A percentile compares a stretch with the other conserved stretches of the same genome.
Evolutionary conservation across 202 grass and related monocot species (phyloP).

Genomic region (Digitaria exilis): DNA sequence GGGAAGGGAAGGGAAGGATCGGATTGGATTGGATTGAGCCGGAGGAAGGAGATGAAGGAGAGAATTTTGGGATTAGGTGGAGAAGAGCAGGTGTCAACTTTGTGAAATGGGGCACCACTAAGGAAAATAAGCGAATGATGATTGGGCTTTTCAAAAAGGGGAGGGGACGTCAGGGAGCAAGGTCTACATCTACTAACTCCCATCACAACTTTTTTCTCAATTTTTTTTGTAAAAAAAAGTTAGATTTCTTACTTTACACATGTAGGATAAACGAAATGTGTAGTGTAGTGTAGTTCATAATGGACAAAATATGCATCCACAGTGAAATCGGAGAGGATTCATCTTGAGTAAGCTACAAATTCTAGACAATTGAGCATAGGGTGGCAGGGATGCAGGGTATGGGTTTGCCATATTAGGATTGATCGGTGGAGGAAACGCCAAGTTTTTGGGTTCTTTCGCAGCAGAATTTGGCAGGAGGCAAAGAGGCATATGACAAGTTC

Average conservation of each 20-base stretch:
- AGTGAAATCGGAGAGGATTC: neutral
- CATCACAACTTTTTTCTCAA: neutral
- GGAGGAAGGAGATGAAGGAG: neutral
- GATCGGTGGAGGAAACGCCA: neutral
- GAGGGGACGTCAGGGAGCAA: neutral
- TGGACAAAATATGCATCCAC: neutral
- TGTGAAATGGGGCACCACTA: conserved; percentile 32
- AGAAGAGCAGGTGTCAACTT: conserved; percentile 29
- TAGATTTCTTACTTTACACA: neutral
- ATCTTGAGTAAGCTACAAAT: too few species aligned
- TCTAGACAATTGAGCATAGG: neutral
- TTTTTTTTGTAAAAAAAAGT: neutral
- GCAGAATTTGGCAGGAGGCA: neutral
- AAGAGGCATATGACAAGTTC: neutral
- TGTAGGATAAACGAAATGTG: neutral
- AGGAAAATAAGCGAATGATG: neutral
- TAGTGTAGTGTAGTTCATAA: neutral
- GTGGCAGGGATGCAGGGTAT: neutral
- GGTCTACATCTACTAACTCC: neutral
- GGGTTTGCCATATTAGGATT: neutral
- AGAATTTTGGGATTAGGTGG: neutral
- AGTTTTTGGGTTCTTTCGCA: neutral
- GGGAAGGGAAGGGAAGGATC: neutral
- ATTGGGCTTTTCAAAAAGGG: neutral
- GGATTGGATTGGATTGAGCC: conserved; percentile 1